Evolutionary conservation across 352 stramenopile genomes (phyloP).

Genomic region (Globisporangium nunn): DNA sequence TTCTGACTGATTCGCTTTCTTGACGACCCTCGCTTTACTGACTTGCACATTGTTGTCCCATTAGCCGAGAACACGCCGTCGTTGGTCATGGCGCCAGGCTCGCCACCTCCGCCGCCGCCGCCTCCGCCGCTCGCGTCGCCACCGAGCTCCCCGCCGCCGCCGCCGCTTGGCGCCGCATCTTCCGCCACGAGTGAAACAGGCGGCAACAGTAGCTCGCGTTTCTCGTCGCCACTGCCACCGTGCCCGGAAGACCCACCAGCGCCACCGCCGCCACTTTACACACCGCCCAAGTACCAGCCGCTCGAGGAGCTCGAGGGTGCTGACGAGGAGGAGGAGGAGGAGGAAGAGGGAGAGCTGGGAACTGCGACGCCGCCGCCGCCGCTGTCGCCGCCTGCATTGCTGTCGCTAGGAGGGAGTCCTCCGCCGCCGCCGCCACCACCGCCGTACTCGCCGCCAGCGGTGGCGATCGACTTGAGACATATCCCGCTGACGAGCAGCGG

Average conservation of each 20-base stretch:
- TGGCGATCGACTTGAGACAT: conserved; percentile 23
- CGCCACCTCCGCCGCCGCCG: conserved; percentile 4
- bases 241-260: conserved; percentile 64
- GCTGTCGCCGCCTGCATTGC: conserved; percentile 18
- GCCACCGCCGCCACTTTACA: conserved; percentile 49
- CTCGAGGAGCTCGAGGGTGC: conserved; percentile 41
- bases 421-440: conserved; percentile 32
- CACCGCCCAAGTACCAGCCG: conserved; percentile 62
- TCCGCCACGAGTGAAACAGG: neutral
- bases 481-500: neutral
- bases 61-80: neutral
- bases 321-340: conserved; percentile 31
- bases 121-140: neutral
- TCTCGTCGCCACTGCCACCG: conserved; percentile 66
- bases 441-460: conserved; percentile 43
- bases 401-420: conserved; percentile 5
- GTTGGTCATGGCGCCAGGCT: neutral
- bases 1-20: too few species aligned
- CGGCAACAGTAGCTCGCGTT: conserved; percentile 43
- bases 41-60: too few species aligned
- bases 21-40: too few species aligned
- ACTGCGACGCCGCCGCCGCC: conserved; percentile 42
- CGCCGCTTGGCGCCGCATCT: neutral
- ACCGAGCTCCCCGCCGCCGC: neutral
- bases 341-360: conserved; percentile 3